Conservation (phyloP, 129 eudicot genomes). For the Centrapalus pauciflorus region DNA sequence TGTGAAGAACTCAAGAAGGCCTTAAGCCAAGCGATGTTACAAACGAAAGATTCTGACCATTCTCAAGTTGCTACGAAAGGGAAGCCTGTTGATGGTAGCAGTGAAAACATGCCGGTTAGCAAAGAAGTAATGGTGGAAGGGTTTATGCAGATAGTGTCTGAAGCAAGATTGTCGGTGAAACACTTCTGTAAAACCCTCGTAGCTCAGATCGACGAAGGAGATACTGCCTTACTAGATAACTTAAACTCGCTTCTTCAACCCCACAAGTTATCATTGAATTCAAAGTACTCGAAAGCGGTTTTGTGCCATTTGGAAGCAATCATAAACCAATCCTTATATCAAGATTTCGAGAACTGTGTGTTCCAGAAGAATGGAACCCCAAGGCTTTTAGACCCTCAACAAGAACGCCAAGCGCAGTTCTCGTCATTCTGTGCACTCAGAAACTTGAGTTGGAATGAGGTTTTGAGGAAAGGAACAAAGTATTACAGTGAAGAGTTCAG, state of each 20-base stretch:
- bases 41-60: constrained; percentile 30
- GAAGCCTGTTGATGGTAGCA: constrained; percentile 30
- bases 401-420: constrained; percentile 58
- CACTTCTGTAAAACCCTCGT: constrained; percentile 73
- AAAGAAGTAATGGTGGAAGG: constrained; percentile 91
- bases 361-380: constrained; percentile 71
- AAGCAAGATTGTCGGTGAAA: constrained; percentile 80
- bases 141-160: constrained; percentile 84
- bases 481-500: constrained; percentile 92
- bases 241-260: constrained; percentile 66
- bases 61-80: constrained; percentile 17
- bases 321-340: constrained; percentile 71
- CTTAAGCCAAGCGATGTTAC: constrained; percentile 49
- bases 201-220: constrained; percentile 58
- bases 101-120: constrained; percentile 61
- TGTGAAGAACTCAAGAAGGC: constrained; percentile 86
- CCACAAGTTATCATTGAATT: constrained; percentile 50
- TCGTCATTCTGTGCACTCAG: constrained; percentile 69
- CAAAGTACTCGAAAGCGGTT: constrained; percentile 62
- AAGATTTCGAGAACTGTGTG: constrained; percentile 83
- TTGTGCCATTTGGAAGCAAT: constrained; percentile 78
- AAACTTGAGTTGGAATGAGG: constrained; percentile 90
- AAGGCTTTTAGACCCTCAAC: constrained; percentile 63
- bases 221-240: constrained; percentile 41
- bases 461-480: constrained; percentile 82